Evolutionary conservation across 768 basidiomycete species (phyloP), one percentile per base, ranked within the genome.

Genomic region (Phylloporus scabripes): DNA sequence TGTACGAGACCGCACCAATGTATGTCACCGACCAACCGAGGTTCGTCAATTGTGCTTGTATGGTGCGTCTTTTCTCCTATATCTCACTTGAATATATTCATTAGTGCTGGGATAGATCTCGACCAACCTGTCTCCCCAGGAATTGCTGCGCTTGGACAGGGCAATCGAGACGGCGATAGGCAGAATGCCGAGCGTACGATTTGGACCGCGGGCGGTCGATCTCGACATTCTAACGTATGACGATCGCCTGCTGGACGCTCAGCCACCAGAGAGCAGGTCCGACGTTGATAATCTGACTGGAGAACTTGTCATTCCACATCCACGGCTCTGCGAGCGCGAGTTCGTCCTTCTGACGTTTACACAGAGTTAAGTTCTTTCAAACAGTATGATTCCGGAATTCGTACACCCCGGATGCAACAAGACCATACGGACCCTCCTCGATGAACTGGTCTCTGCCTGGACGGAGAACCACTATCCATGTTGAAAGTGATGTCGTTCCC

Each of bases 1-100:
- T 97, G 71, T 98, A 97, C 63, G 87, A 97, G 68, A 93, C 87
- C 17, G 75, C 84, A 10, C 91, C 96, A 0, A 98, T 99, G 96
- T 98, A 99, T 63, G 86, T 95, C 37, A 80, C 80, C 10, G 85
- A 96, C 49, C 96, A 99, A 64, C 87, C 85, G 11, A 70, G 74
- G 31, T 98, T 97, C 68, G 77, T 87, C 51, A 99, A 97, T 60
- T 87, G 89, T 55, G 90, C 89, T n/a, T 87, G 92, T 53, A 71
- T 92, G 67, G 94, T 95, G 53, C 49, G 88, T 74, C 40, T 40
- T 10, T 34, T 9, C 2, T 12, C 8, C 11, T 7, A 1, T 23
- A 4, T 41, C 23, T 39, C 11, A 3, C 28, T 9, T n/a, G 17
- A 33, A 39, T 28, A 7, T 34, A 14, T 46, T 44, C 18, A 45